Base-by-base conservation (phyloP, 768 basidiomycete genomes). In the Boletus barrowsii region DNA sequence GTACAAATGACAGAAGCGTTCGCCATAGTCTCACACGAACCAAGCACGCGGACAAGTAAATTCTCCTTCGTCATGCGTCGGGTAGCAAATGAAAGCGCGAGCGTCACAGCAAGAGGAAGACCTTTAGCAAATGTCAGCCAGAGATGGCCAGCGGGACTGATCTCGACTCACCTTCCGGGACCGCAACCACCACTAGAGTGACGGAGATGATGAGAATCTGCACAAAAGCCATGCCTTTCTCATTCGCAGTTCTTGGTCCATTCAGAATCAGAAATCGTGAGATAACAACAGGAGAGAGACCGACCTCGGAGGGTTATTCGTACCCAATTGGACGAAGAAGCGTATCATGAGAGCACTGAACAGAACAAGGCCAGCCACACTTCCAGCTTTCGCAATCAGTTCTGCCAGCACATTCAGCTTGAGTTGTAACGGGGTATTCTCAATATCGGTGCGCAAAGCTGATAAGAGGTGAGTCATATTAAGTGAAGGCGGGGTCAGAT, bases 11-110 rank as follows among this genome's bases (percentile, higher is more conserved):
- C 94, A 20, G 90, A 95, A 5, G 96, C 91, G 62, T 98, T 98
- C 20, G 91, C 96, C 96, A 98, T 98, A 0, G 93, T 98, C 74
- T 99, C 97, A 72, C 96, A 98, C 13, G 94, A 94, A 8, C 91
- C 91, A 33, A 99, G 83, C 5, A 98, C 91, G 51, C 96, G 93
- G 30, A 98, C 97, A 41, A 99, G 83, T 0, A 98, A 78, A 49
- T 97, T 97, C 72, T 94, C 90, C 65, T 87, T 82, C 10, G 95
- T 91, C 97, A 98, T 98, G n/a, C 96, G 87, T 64, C 90, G 94
- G 44, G 97, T 99, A 0, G 96, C 97, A 65, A 98, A 99, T 1
- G 97, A 92, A 32, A 99, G 77, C 0, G 97, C 97, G 44, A 99
- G 83, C 0, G 96, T 98, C 47, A 98, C 96, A 40, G 96, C 96